Evolutionary conservation across 345 rosid genomes (phyloP), one percentile per base, ranked within the genome.

Genomic region (Hibiscus mutabilis): DNA sequence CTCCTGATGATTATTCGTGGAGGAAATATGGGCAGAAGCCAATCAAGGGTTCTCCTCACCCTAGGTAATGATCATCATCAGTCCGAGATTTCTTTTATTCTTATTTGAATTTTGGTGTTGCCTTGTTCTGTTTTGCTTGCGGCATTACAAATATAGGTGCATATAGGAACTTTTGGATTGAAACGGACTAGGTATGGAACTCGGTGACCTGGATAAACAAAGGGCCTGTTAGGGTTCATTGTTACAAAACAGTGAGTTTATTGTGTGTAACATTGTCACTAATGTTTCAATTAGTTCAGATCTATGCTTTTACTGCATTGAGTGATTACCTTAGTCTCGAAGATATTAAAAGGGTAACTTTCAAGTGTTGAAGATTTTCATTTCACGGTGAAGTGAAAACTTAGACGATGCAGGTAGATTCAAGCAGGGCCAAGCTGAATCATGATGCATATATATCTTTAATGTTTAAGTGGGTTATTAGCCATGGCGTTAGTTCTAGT

Each of bases 21-120:
- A 86, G 95, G 76, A 89, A 89, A 73, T 89, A 89, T 31, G 95
- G 95, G 24, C 95, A 89, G 76, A 89, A 89, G 75, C 95, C 95
- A 44, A 89, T 89, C 68, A 89, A 89, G 80, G 95, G 95, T 21
- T 89, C 95, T 81, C 95, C 95, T 74, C 87, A 89, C 56, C 95
- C 95, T 21, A 83, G 95, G 95, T 89, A 84, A 68, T 21, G 42
- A 29, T 69, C 52, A 5, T 22, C 1, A n/a, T 65, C 13, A 22
- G 53, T 5, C 33, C 44, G 19, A 60, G 52, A 21, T 42, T 42
- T 42, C 31, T 22, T 15, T 6, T 42, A 15, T 59, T 14, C 1
- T 27, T 15, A 21, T 60, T 19, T 27, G 64, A 14, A 27, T 6
- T 14, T 60, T 60, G 64, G 64, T 33, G 24, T 14, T 13, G 7